Evolutionary conservation across 1,284 basidiomycete genomes (phyloP), one percentile per base, ranked within the genome.

Genomic region (Cutaneotrichosporon sp.): DNA sequence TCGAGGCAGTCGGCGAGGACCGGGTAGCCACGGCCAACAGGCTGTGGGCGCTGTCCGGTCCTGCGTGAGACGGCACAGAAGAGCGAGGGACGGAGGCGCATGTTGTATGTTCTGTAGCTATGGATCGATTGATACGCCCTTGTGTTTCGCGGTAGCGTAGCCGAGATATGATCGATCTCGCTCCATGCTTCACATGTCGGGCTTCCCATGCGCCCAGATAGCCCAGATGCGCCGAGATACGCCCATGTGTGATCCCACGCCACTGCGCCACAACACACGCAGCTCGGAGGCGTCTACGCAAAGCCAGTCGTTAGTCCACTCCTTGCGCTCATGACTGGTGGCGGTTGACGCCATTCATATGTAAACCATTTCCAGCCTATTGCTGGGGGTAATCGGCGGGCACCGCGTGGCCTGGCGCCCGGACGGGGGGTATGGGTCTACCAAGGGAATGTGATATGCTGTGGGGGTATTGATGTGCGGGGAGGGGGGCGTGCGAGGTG

Each of bases 401-500:
- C 25, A 36, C 49, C 49, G 33, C 47, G 47, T 49, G 43, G 43
- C 54, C 54, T 46, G 43, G 51, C 50, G 52, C 56, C 18, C 47
- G 47, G 36, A 20, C 6, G 56, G 22, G 47, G 55, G 60, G 60
- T 58, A 62, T 52, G 22, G 36, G 65, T 64, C 59, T 61, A 58
- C 62, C 65, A 59, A 61, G 62, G 66, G 63, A 67, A 67, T 67
- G 62, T 58, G 55, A 58, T 63, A 63, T 64, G 63, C 59, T 59
- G 62, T 46, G 62, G 53, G 60, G 64, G 60, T 62, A 62, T 62
- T 50, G 60, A 55, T 66, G 59, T 59, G 54, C 46, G 58, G 60
- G 60, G 56, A 56, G 56, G 55, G 56, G 55, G 55, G 59, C 64
- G 66, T 66, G 69, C 77, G 78, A 80, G 79, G 79, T 70, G 78